These are phyloP conservation scores for Epichloe baconii DNA, from an alignment of 2,329 filamentous ascomycete species.

Conservation along the genomic window DNA sequence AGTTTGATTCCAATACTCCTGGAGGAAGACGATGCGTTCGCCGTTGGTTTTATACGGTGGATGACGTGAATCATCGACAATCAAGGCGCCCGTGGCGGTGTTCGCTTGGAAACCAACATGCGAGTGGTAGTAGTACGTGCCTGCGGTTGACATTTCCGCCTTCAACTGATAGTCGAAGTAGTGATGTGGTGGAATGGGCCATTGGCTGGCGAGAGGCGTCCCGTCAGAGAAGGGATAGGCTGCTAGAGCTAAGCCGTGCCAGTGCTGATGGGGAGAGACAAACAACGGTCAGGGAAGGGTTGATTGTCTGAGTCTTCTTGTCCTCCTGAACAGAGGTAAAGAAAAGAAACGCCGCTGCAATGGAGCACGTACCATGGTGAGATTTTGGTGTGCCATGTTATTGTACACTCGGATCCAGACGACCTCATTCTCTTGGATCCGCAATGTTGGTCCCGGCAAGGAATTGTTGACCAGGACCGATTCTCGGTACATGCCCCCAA, in stretches of 20 bases:
- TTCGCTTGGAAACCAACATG: slow-evolving; percentile 47
- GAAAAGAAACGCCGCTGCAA: too few relatives aligned
- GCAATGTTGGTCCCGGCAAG: slow-evolving; percentile 35
- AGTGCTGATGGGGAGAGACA: slow-evolving; percentile 33
- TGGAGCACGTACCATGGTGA: slow-evolving; percentile 36
- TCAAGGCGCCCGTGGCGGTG: slow-evolving; percentile 1
- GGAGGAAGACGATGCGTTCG: slow-evolving; percentile 1
- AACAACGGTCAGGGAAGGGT: too few relatives aligned
- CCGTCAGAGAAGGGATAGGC: slow-evolving; percentile 52
- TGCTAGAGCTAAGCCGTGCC: slow-evolving; percentile 49
- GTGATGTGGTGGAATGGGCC: slow-evolving; percentile 47
- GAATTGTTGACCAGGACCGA: slow-evolving; percentile 36
- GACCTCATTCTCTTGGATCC: slow-evolving; percentile 29
- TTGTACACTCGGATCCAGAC: slow-evolving; percentile 49
- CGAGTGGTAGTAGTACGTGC: slow-evolving; percentile 57
- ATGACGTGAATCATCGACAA: neutral
- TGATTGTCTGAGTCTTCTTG: neutral
- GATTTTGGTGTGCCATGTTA: slow-evolving; percentile 36
- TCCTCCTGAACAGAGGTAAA: neutral
- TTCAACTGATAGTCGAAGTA: slow-evolving; percentile 57
- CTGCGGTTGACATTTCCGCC: slow-evolving; percentile 37
- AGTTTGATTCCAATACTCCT: slow-evolving; percentile 2
- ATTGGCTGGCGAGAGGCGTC: slow-evolving; percentile 45
- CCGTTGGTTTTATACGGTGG: neutral
- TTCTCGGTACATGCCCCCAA: slow-evolving; percentile 9